phyloP scores from a whole-genome alignment of 108 stramenopile species.

The Heterococcus sp. region DNA sequence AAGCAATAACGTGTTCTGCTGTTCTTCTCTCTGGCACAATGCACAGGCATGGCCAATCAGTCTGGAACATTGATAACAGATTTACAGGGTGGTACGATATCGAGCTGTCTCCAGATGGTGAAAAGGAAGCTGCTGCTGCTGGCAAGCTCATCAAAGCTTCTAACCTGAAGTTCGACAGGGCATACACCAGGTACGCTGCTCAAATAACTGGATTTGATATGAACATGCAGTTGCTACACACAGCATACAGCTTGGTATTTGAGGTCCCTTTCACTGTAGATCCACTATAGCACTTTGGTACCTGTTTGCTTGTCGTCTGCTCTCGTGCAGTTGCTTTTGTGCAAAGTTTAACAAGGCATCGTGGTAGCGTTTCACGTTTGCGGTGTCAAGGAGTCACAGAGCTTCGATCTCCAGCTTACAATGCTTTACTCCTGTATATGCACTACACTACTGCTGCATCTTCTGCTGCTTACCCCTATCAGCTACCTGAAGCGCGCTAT shows the following conservation, averaged over 20 bases:
- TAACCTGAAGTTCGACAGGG: slow-evolving; percentile 41
- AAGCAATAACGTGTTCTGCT: slow-evolving; percentile 3
- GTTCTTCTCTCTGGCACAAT: neutral
- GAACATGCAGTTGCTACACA: neutral
- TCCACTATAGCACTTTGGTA: neutral
- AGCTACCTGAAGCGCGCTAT: slow-evolving; percentile 74
- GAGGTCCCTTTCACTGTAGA: neutral
- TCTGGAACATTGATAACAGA: slow-evolving; percentile 56
- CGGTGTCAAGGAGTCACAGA: no score
- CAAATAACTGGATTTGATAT: neutral
- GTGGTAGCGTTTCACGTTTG: no score
- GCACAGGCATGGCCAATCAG: neutral
- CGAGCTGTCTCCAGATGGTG: slow-evolving; percentile 26
- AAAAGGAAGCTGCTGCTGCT: slow-evolving; percentile 42
- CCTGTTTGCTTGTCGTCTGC: neutral
- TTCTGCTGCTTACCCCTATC: no score
- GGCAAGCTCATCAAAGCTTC: slow-evolving; percentile 36
- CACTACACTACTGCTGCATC: no score
- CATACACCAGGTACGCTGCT: neutral
- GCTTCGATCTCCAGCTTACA: no score
- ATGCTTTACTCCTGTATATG: no score
- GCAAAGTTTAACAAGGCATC: no score
- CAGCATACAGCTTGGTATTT: neutral
- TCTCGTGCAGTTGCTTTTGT: neutral
- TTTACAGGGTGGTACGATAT: slow-evolving; percentile 62